Percentiles rank a stretch among this genome's conserved stretches.
phyloP scores from a whole-genome alignment of 169 alveolate species.

The Plasmodium reichenowi region DNA sequence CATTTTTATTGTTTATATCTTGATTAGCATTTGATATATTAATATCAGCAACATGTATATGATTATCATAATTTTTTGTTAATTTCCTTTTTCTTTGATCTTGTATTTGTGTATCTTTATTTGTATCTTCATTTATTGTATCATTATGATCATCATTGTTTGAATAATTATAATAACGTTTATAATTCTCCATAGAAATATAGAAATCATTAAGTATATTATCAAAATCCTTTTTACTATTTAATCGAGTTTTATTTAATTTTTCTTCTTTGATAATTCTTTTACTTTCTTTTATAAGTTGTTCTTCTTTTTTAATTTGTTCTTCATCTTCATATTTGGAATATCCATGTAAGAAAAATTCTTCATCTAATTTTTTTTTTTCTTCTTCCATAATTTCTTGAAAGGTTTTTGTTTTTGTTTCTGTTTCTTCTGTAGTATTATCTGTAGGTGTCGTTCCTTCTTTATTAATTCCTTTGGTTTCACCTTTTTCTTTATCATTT shows the following conservation, averaged over 20 bases:
- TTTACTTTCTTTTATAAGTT: constrained; percentile 55
- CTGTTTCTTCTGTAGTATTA: background rate
- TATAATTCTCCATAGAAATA: constrained; percentile 32
- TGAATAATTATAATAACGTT: constrained; percentile 29
- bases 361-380: constrained; percentile 76
- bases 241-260: constrained; percentile 9
- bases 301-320: constrained; percentile 68
- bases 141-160: background rate
- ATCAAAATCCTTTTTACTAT: constrained; percentile 54
- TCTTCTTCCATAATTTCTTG: constrained; percentile 71
- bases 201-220: constrained; percentile 53
- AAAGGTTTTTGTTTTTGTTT: constrained; percentile 32
- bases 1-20: background rate
- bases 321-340: constrained; percentile 70
- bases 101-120: background rate
- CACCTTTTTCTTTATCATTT: background rate
- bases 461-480: background rate
- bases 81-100: background rate
- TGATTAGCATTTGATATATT: background rate
- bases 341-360: constrained; percentile 67
- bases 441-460: background rate
- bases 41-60: background rate
- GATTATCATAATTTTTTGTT: background rate
- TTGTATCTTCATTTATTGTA: background rate
- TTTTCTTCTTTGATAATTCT: constrained; percentile 55